A percentile compares a stretch with the other conserved stretches of the same genome.
phyloP scores from a whole-genome alignment of 2,329 filamentous ascomycete genomes.

The Diplocarpon rosae region DNA sequence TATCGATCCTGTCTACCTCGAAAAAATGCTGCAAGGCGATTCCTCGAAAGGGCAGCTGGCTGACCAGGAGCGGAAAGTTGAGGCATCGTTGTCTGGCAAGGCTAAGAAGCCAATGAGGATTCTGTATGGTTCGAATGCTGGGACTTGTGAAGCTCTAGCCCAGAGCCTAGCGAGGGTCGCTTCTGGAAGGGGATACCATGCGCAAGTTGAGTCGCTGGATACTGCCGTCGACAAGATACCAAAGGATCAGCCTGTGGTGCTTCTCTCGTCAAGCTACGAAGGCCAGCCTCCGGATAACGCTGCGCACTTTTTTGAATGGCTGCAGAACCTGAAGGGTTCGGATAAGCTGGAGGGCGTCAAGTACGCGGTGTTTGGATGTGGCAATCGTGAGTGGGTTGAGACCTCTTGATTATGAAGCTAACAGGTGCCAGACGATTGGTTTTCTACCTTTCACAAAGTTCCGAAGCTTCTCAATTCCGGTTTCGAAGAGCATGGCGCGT shows the following conservation, averaged over 20 bases:
- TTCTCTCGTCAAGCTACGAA: constrained; percentile 64
- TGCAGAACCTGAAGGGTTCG: constrained; percentile 30
- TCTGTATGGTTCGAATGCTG: constrained; percentile 64
- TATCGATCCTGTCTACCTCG: constrained; percentile 33
- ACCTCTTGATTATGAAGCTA: constrained; percentile 25
- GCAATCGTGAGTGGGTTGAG: constrained; percentile 31
- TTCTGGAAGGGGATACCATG: constrained; percentile 43
- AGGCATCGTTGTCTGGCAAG: background rate
- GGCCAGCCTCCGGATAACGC: constrained; percentile 65
- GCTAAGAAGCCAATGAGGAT: constrained; percentile 38
- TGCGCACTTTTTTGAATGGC: constrained; percentile 54
- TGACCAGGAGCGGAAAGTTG: background rate
- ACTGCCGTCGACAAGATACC: constrained; percentile 48
- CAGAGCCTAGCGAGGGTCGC: constrained; percentile 50
- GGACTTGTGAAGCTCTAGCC: constrained; percentile 61
- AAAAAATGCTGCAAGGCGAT: constrained; percentile 26
- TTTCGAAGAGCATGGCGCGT: constrained; percentile 4
- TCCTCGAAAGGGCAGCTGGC: background rate
- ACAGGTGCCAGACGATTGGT: constrained; percentile 36
- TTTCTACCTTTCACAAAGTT: constrained; percentile 53
- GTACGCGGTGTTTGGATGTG: constrained; percentile 62
- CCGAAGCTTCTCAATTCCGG: constrained; percentile 47
- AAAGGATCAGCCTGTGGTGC: constrained; percentile 47
- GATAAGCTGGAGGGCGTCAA: constrained; percentile 42
- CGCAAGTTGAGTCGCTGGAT: constrained; percentile 45